Evolutionary conservation across 2,329 filamentous ascomycete species (phyloP).

Genomic region (Xylariaceae sp.): DNA sequence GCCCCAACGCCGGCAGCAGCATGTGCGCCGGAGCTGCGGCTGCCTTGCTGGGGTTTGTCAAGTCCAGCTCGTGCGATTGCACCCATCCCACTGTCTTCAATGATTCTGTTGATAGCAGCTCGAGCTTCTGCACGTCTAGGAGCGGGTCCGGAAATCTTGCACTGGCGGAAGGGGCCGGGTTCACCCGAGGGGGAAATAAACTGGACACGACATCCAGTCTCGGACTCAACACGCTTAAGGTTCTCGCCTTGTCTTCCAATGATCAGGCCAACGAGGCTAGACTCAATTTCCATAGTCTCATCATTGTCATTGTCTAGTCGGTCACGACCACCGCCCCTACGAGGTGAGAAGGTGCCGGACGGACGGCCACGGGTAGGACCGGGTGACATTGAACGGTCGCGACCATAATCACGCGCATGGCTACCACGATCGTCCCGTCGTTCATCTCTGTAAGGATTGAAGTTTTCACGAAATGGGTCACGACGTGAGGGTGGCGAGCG

Average conservation of each 20-base stretch:
- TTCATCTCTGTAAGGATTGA: slow-evolving; percentile 84
- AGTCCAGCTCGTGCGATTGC: slow-evolving; percentile 46
- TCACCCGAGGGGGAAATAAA: slow-evolving; percentile 76
- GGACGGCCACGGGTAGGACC: slow-evolving; percentile 50
- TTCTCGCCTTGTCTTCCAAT: slow-evolving; percentile 91
- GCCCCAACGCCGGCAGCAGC: slow-evolving; percentile 26
- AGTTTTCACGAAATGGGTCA: slow-evolving; percentile 70
- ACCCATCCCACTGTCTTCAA: slow-evolving; percentile 75
- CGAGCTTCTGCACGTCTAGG: slow-evolving; percentile 74
- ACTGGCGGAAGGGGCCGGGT: slow-evolving; percentile 72
- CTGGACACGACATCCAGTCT: slow-evolving; percentile 81
- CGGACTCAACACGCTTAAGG: slow-evolving; percentile 76
- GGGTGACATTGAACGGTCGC: slow-evolving; percentile 73
- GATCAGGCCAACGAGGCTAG: slow-evolving; percentile 81
- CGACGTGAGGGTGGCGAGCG: slow-evolving; percentile 68
- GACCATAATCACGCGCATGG: slow-evolving; percentile 54
- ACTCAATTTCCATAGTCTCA: slow-evolving; percentile 84
- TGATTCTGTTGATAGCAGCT: slow-evolving; percentile 80
- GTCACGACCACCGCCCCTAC: slow-evolving; percentile 45
- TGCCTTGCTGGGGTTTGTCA: slow-evolving; percentile 40
- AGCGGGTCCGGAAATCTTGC: slow-evolving; percentile 76
- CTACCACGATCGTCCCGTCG: slow-evolving; percentile 66
- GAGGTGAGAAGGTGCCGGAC: slow-evolving; percentile 57
- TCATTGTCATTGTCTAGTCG: slow-evolving; percentile 62
- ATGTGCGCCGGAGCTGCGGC: slow-evolving; percentile 20